Conservation (phyloP, 2,329 filamentous ascomycete genomes). For the Pseudodiploospora longispora region DNA sequence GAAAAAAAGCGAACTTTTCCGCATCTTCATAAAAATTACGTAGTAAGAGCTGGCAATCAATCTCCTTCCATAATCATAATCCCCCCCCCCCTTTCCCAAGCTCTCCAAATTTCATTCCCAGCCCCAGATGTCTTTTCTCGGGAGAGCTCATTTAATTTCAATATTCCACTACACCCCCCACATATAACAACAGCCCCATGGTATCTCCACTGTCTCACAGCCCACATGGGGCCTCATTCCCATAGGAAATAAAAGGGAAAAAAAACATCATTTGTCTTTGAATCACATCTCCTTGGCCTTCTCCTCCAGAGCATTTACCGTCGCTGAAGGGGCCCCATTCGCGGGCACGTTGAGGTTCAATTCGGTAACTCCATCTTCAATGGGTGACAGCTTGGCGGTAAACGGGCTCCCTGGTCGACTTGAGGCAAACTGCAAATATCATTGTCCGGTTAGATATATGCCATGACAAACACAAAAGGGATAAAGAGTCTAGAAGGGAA, state of each 20-base stretch:
- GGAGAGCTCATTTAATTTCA: not conserved
- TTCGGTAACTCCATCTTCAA: slow-evolving; percentile 3
- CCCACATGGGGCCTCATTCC: too few species aligned
- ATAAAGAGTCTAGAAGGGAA: not conserved
- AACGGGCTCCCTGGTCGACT: slow-evolving; percentile 60
- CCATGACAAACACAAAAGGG: not conserved
- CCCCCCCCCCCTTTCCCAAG: too few species aligned
- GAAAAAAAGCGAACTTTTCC: too few species aligned
- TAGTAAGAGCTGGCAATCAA: too few species aligned
- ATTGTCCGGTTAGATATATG: slow-evolving; percentile 2
- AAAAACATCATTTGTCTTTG: not conserved
- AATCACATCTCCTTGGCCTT: slow-evolving; percentile 14
- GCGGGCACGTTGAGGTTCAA: slow-evolving; percentile 10
- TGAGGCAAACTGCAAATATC: slow-evolving; percentile 54
- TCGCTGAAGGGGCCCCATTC: slow-evolving; percentile 5
- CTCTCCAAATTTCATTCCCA: too few species aligned
- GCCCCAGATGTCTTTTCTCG: too few species aligned
- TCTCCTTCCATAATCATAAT: too few species aligned
- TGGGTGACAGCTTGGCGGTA: slow-evolving; percentile 43
- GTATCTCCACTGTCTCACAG: too few species aligned
- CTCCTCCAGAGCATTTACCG: slow-evolving; percentile 15
- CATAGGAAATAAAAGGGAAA: too few species aligned
- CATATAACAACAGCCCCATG: not conserved
- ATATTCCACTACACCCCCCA: not conserved
- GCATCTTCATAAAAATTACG: too few species aligned